Evolutionary conservation across 495 filamentous ascomycete genomes (phyloP).

Genomic region (Letharia lupina): DNA sequence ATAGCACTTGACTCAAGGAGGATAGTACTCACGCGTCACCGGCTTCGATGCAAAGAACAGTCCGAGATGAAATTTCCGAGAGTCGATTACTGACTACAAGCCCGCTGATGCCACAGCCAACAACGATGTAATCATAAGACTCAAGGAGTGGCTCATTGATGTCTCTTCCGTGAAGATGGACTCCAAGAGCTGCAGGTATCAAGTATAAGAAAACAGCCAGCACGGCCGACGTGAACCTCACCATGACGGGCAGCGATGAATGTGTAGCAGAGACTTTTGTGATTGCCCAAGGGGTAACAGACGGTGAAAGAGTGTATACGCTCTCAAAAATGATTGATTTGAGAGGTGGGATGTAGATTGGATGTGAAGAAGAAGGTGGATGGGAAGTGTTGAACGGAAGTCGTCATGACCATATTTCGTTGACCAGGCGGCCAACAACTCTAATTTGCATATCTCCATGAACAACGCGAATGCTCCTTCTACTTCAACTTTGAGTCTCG

Average conservation of each 20-base stretch:
- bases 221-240: conserved; percentile 3
- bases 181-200: conserved; percentile 5
- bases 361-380: not conserved
- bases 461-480: not conserved
- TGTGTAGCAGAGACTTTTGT: not conserved
- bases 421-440: not conserved
- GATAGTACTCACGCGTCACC: conserved; percentile 24
- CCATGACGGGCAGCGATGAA: not conserved
- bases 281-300: not conserved
- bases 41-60: conserved; percentile 31
- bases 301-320: not conserved
- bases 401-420: no score
- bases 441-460: not conserved
- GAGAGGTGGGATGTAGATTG: not conserved
- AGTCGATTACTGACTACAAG: conserved; percentile 31
- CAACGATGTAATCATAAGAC: conserved; percentile 29
- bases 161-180: conserved; percentile 23
- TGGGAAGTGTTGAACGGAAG: not conserved
- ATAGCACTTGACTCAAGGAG: not conserved
- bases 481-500: not conserved
- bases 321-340: not conserved
- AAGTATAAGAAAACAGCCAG: conserved; percentile 3
- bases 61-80: conserved; percentile 27
- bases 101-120: conserved; percentile 31
- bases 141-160: conserved; percentile 22